phyloP scores from a whole-genome alignment of 768 basidiomycete species.

The Tylopilus sp. region DNA sequence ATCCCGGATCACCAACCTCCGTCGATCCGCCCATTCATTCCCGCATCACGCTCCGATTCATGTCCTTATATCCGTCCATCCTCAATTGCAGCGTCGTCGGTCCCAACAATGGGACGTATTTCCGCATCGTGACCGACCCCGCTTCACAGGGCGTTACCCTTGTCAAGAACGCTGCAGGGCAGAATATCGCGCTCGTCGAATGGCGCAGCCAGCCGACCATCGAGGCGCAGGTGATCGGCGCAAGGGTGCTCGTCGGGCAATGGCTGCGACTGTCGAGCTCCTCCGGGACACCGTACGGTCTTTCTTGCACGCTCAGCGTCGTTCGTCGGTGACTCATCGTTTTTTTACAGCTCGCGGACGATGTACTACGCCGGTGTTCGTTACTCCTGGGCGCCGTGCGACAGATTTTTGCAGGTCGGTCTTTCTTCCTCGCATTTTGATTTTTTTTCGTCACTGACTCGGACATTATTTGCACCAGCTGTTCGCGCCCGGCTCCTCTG shows the following conservation, averaged over 20 bases:
- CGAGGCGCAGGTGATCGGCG: conserved; percentile 49
- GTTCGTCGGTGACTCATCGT: neutral
- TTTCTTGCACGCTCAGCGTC: neutral
- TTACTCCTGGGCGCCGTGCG: conserved; percentile 56
- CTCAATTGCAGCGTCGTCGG: conserved; percentile 55
- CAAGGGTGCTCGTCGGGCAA: conserved; percentile 45
- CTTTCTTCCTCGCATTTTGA: neutral
- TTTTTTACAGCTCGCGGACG: conserved; percentile 35
- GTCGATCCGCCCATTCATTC: conserved; percentile 28
- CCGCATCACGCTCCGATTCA: conserved; percentile 47
- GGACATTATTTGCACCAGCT: conserved; percentile 36
- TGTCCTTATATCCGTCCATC: conserved; percentile 46
- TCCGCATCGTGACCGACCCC: conserved; percentile 47
- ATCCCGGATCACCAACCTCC: conserved; percentile 33
- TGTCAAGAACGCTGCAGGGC: conserved; percentile 46
- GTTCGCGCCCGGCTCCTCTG: conserved; percentile 37
- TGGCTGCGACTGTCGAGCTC: conserved; percentile 61
- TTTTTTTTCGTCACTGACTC: neutral
- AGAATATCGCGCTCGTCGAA: conserved; percentile 52
- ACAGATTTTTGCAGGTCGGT: conserved; percentile 43
- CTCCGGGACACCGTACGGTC: conserved; percentile 40
- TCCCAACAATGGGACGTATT: conserved; percentile 45
- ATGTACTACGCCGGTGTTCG: conserved; percentile 50
- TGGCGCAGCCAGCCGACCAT: conserved; percentile 49
- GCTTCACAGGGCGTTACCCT: conserved; percentile 49